Base-by-base conservation (phyloP, 2,329 filamentous ascomycete species). In the Curvularia eragrostidis region DNA sequence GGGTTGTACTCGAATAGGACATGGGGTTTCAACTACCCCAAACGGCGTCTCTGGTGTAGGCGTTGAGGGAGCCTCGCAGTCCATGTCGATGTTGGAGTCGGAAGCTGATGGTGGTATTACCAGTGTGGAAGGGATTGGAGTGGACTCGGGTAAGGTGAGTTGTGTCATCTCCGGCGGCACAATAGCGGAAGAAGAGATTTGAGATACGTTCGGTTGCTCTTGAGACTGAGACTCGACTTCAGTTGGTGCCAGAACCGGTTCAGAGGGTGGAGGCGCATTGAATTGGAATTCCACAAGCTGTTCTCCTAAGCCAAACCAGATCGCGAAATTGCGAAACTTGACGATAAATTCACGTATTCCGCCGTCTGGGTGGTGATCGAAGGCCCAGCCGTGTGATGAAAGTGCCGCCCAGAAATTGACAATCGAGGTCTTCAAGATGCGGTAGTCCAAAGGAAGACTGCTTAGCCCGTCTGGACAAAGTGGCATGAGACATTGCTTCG, bases 391-490 rank as follows among this genome's bases (percentile, higher is more conserved):
- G 23, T 52, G 24, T 9, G 52, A 48, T 2, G 23, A 38, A 3
- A 52, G 15, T 9, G 9, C 12, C 7, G 34, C 34, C 53, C 53
- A 56, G 26, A 56, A 53, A 10, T 34, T 24, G 15, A 50, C 1
- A 10, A 59, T 48, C 5, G 34, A 39, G 3, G 8, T 13, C 3
- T 18, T 38, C 53, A 39, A 59, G 46, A 43, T 12, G 5, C 52
- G 32, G 3, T 32, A 10, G 3, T 24, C 18, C 1, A 18, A 13
- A 8, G 48, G n/a, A 2, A 46, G 13, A 10, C 12, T 5, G 19
- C 32, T 15, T 21, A 59, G 7, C 1, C 49, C 48, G 21, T 19
- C 13, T 13, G 44, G 52, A 12, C 56, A 56, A 49, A 53, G 32
- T 9, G 36, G 21, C 15, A 28, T 18, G 3, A 59, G 53, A 18